phyloP scores from a whole-genome alignment of 2,329 filamentous ascomycete species.

The Stemphylium vesicarium region DNA sequence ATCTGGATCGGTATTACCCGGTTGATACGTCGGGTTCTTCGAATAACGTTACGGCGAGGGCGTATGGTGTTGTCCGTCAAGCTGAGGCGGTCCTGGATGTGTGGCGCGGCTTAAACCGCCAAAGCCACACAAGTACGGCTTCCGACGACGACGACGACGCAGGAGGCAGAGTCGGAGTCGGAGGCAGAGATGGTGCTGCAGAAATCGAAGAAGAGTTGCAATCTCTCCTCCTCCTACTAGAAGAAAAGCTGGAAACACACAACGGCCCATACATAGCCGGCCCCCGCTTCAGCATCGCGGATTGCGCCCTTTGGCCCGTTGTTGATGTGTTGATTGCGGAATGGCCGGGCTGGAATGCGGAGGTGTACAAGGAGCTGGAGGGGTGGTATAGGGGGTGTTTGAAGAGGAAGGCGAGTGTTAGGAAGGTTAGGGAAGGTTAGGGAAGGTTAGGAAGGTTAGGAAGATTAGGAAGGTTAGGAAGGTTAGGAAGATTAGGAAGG shows the following conservation, averaged over 20 bases:
- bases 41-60: slow-evolving; percentile 20
- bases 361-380: slow-evolving; percentile 20
- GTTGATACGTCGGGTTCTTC: slow-evolving; percentile 21
- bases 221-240: slow-evolving; percentile 7
- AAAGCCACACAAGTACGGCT: no score
- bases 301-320: slow-evolving; percentile 43
- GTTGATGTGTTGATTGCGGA: slow-evolving; percentile 32
- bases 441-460: no score
- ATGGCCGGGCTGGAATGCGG: slow-evolving; percentile 33
- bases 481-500: no score
- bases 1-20: slow-evolving; percentile 43
- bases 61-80: slow-evolving; percentile 29
- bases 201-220: slow-evolving; percentile 22
- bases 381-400: slow-evolving; percentile 38
- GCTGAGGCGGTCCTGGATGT: slow-evolving; percentile 20
- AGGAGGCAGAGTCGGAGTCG: no score
- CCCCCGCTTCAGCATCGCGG: slow-evolving; percentile 38
- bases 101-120: slow-evolving; percentile 24
- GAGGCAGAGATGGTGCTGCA: no score
- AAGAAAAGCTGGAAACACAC: slow-evolving; percentile 24
- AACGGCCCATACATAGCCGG: slow-evolving; percentile 41
- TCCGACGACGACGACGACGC: no score
- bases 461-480: no score
- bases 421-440: slow-evolving; percentile 23
- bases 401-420: slow-evolving; percentile 42